Base-by-base conservation (phyloP, 2,329 filamentous ascomycete species). In the Paraphaeosphaeria minitans region DNA sequence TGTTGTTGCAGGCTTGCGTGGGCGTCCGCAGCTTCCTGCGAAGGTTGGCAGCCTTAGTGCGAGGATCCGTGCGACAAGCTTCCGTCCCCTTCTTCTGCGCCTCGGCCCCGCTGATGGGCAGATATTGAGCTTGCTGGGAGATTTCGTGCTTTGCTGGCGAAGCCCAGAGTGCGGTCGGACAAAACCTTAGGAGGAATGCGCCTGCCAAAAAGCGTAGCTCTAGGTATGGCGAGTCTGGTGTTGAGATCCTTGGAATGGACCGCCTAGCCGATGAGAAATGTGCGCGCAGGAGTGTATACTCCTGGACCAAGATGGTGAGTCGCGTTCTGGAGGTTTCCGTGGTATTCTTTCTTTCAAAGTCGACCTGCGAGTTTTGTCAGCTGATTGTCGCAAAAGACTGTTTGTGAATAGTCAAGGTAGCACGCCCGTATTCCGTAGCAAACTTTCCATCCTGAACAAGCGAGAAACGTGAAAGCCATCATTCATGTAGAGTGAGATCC, bases 1-100 rank as follows among this genome's bases (percentile, higher is more conserved):
- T 48, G 48, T 66, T 66, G 52, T 66, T 58, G 62, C 53, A 67
- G 58, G 62, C 53, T 61, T 67, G 68, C 65, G 60, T 61, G 46
- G 58, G 61, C 61, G 61, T 58, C 42, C 58, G 58, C 56, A 61
- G 61, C 55, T 66, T 55, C 59, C 61, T 65, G 60, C 41, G 27
- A 45, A 53, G 24, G 51, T 43, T 66, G 64, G 64, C 63, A 59
- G 62, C 61, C 56, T 69, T 67, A 65, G 69, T 53, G 51, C 51
- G 41, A 35, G 51, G 51, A 53, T 53, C 51, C 51, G 51, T 53
- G 51, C 51, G 51, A 53, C 27, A 19, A 53, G 41, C 37, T 33
- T 22, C 50, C 24, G n/a, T n/a, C 49, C 50, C 39, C 33, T 39
- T 24, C 35, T 51, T 43, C 27, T 53, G 50, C 51, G 51, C 51